These are phyloP conservation scores for Cercospora sp. DNA, from an alignment of 2,329 filamentous ascomycete species.

Conservation along the genomic window DNA sequence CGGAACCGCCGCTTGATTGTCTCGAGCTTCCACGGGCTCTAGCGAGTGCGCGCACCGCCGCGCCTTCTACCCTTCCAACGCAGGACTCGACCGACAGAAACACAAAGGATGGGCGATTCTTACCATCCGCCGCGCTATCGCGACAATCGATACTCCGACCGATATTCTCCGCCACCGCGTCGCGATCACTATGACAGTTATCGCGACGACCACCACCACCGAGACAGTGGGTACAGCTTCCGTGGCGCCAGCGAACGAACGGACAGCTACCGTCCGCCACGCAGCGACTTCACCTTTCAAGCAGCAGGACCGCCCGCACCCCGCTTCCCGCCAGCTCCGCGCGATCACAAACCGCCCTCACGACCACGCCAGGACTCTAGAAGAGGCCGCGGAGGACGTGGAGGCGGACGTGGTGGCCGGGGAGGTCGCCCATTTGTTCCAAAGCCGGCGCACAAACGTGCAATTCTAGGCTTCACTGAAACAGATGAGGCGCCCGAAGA, in stretches of 20 bases:
- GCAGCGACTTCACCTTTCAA: constrained; percentile 32
- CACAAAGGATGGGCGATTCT: constrained; percentile 17
- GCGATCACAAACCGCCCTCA: constrained; percentile 8
- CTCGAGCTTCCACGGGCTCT: neutral
- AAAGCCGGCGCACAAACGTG: constrained; percentile 46
- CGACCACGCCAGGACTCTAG: neutral
- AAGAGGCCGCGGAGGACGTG: constrained; percentile 14
- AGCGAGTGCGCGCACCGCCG: neutral
- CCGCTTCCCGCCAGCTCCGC: constrained; percentile 27
- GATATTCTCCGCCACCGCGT: constrained; percentile 4
- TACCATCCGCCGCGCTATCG: constrained; percentile 15
- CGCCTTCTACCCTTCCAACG: neutral
- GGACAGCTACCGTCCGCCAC: constrained; percentile 22
- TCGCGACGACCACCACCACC: constrained; percentile 8
- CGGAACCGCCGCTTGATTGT: neutral
- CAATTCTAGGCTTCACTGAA: constrained; percentile 43
- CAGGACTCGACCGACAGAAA: neutral
- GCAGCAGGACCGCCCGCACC: constrained; percentile 25
- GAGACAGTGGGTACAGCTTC: constrained; percentile 28
- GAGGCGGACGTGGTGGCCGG: constrained; percentile 14
- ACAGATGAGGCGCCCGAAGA: constrained; percentile 48
- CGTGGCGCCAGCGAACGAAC: constrained; percentile 25
- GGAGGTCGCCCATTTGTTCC: constrained; percentile 23
- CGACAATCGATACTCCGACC: neutral
- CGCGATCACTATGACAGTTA: constrained; percentile 15